Percentiles rank a stretch among this genome's conserved stretches.
These are phyloP conservation scores for Cryptosporidium meleagridis DNA, from an alignment of 169 alveolate genomes.

Conservation along the genomic window DNA sequence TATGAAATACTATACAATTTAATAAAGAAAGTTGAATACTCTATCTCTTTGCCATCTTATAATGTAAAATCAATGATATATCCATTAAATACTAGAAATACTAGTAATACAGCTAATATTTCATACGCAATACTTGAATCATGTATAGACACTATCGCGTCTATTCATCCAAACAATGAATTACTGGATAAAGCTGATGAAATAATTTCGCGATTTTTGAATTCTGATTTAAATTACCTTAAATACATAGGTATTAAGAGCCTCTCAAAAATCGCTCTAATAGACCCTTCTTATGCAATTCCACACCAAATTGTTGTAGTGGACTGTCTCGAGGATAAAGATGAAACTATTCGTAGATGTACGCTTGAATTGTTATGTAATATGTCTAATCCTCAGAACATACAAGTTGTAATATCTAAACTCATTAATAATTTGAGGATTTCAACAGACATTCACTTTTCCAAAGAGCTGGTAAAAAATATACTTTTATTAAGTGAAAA, in stretches of 20 bases:
- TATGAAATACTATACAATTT: conserved; percentile 89
- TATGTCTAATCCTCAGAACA: conserved; percentile 94
- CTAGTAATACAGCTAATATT: conserved; percentile 87
- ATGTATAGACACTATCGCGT: conserved; percentile 90
- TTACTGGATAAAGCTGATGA: conserved; percentile 91
- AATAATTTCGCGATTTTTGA: conserved; percentile 88
- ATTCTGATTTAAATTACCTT: conserved; percentile 91
- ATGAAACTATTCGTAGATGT: conserved; percentile 93
- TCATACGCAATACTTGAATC: conserved; percentile 91
- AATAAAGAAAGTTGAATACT: conserved; percentile 90
- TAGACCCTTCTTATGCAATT: conserved; percentile 91
- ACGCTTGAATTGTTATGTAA: conserved; percentile 91
- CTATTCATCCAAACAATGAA: conserved; percentile 88
- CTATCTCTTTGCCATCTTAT: conserved; percentile 16
- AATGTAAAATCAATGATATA: conserved; percentile 32
- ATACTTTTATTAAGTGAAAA: conserved; percentile 88
- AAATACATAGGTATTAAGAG: conserved; percentile 94
- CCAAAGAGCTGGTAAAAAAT: conserved; percentile 87
- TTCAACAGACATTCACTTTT: conserved; percentile 85
- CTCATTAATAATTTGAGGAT: conserved; percentile 87
- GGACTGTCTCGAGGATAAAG: conserved; percentile 96
- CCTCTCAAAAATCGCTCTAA: conserved; percentile 85
- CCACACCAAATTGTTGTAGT: conserved; percentile 93
- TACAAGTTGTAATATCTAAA: conserved; percentile 91
- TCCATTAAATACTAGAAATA: conserved; percentile 80